Evolutionary conservation across 2,329 filamentous ascomycete species (phyloP), one percentile per base, ranked within the genome.

Genomic region (Periglandula ipomoeae): DNA sequence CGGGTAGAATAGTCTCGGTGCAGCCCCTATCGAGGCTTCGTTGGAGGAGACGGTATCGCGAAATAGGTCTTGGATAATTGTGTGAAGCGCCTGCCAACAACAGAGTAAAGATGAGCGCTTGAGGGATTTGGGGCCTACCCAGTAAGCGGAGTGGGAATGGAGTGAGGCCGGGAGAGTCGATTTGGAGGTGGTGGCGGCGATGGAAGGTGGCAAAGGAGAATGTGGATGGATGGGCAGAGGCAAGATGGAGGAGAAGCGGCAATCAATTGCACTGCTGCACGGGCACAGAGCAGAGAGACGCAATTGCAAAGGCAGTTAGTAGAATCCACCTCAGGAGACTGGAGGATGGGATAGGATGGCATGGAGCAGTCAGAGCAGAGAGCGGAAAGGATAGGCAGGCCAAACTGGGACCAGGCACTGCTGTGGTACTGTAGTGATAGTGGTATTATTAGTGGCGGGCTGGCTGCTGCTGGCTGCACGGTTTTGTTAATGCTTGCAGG

Each of bases 11-110:
- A 20, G 43, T 24, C 10, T 32, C 6, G 39, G 8, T 44, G 43
- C 42, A 46, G 50, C 50, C 50, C 43, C 46, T 49, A 37, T 49
- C 38, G n/a, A 51, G 42, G 42, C 50, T 49, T 51, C 24, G 44
- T 19, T 27, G 15, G n/a, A 23, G 11, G n/a, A 17, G 17, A 26
- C 39, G 30, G 19, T 46, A 42, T 46, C 38, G 48, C 23, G 43
- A 11, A 6, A 19, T 30, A 22, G 26, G 27, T 38, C 32, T 38
- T 30, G 9, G 17, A 7, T 19, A 26, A 40, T 38, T 32, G 26
- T 26, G 15, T 19, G 20, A 24, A 35, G 19, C 44, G 26, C 17
- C 15, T 38, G 27, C 30, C 39, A 27, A 34, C 39, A 27, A 34
- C 39, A 38, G 35, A 43, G 17, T 10, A 38, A 34, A 23, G 44